Conservation (phyloP, 306 rosid species). For the Carpinus viminea region DNA sequence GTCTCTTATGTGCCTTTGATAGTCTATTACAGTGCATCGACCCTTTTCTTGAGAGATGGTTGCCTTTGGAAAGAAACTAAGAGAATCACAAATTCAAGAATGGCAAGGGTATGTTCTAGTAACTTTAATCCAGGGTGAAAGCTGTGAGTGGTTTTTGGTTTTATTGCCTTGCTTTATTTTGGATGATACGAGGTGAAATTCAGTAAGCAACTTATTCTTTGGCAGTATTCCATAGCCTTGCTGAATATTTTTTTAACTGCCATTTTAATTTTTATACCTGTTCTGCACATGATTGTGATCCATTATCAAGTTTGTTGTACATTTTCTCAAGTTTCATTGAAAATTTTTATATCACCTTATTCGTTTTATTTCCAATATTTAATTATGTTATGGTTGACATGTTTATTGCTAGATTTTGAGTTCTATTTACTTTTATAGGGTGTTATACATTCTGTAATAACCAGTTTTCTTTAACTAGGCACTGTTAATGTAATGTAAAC, state of each 20-base stretch:
- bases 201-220: not conserved
- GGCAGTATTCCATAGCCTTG: not conserved
- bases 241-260: not conserved
- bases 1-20: constrained; percentile 6
- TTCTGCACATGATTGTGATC: not conserved
- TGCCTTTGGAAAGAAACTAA: constrained; percentile 80
- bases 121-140: not conserved
- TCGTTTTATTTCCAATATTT: not conserved
- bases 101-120: constrained; percentile 64
- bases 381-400: not conserved
- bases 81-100: constrained; percentile 83
- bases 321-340: constrained; percentile 4
- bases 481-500: no score
- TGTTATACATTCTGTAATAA: not conserved
- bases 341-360: not conserved
- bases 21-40: constrained; percentile 15
- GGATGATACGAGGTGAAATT: not conserved
- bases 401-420: not conserved
- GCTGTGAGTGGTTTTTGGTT: not conserved
- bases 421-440: not conserved
- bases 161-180: not conserved
- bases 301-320: not conserved
- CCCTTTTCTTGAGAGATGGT: constrained; percentile 56
- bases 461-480: not conserved
- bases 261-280: not conserved